Evolutionary conservation across 2,329 filamentous ascomycete species (phyloP), one percentile per base, ranked within the genome.

Genomic region (Scytalidium lignicola): DNA sequence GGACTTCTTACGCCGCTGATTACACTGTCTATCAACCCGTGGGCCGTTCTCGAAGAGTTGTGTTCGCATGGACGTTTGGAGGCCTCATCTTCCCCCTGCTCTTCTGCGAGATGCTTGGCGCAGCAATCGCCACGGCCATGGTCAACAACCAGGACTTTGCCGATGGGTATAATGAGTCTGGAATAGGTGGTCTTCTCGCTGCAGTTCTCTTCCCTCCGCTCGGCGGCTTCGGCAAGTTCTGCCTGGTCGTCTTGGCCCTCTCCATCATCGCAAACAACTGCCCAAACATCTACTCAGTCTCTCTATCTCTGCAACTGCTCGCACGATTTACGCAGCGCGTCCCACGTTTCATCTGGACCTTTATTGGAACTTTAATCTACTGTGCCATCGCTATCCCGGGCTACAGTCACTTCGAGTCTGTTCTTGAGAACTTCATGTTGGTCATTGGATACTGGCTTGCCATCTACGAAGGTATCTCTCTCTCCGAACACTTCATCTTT

Each of bases 21-120:
- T 92, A 90, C 65, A 89, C 85, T 19, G 85, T 89, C 45, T 91
- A 91, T 67, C 87, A 90, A 59, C 86, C 86, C 0, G 70, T 74
- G 2, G 73, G 68, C 20, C 80, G 81, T 39, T 77, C 78, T 23
- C 75, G 80, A 19, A 65, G 64, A 40, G 81, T 82, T 52, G 74
- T 90, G 52, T 92, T 91, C 67, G 58, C 79, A 51, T 82, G 81
- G 62, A 87, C 86, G 23, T 88, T 83, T 65, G 63, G 71, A 20
- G 88, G 88, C 9, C 73, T 93, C 13, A 78, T 86, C 54, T 68
- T 88, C 54, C 83, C 86, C 1, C 77, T 92, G 1, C 71, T 86
- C 52, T 90, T 92, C 69, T 85, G 82, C 2, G 77, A 90, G 67
- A 80, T 88, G 62, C 77, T 90, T 2, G 87, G 85, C 20, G 79